These are phyloP conservation scores for Microsporum audouinii DNA, from an alignment of 2,329 filamentous ascomycete species.

Conservation along the genomic window DNA sequence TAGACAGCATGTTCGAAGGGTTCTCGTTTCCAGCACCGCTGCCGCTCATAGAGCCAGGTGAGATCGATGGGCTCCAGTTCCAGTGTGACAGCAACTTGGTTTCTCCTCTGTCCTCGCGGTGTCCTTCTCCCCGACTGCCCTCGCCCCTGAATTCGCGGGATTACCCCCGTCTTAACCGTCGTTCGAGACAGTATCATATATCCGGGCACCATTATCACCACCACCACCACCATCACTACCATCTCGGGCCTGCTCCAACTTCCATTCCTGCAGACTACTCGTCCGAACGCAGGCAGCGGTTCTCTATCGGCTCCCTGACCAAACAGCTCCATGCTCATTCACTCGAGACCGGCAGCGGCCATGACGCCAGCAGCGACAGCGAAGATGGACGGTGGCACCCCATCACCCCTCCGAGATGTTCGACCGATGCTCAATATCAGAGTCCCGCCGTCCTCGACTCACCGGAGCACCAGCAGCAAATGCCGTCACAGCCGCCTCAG, in stretches of 20 bases:
- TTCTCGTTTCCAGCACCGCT: constrained; percentile 32
- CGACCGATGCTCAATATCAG: constrained; percentile 14
- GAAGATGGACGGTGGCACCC: constrained; percentile 17
- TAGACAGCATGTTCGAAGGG: constrained; percentile 30
- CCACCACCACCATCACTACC: constrained; percentile 25
- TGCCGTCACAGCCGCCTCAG: not conserved
- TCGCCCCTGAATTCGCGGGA: constrained; percentile 1
- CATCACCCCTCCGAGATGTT: constrained; percentile 13
- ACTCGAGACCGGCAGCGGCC: constrained; percentile 20
- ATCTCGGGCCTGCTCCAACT: constrained; percentile 30
- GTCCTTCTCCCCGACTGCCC: constrained; percentile 29
- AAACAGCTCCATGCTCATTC: constrained; percentile 32
- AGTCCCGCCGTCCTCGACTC: constrained; percentile 6
- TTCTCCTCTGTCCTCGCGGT: constrained; percentile 33
- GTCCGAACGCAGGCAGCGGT: constrained; percentile 19
- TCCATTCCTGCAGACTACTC: constrained; percentile 35
- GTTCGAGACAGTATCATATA: not conserved
- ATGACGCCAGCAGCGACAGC: constrained; percentile 6
- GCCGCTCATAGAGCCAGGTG: constrained; percentile 22
- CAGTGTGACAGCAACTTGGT: constrained; percentile 29
- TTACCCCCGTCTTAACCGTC: constrained; percentile 4
- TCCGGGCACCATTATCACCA: constrained; percentile 7
- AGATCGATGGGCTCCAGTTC: constrained; percentile 24
- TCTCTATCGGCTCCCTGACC: constrained; percentile 32
- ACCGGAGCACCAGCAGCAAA: not conserved